Base-by-base conservation (phyloP, 1,139 yeast species). In the Dujonia santamariae region DNA sequence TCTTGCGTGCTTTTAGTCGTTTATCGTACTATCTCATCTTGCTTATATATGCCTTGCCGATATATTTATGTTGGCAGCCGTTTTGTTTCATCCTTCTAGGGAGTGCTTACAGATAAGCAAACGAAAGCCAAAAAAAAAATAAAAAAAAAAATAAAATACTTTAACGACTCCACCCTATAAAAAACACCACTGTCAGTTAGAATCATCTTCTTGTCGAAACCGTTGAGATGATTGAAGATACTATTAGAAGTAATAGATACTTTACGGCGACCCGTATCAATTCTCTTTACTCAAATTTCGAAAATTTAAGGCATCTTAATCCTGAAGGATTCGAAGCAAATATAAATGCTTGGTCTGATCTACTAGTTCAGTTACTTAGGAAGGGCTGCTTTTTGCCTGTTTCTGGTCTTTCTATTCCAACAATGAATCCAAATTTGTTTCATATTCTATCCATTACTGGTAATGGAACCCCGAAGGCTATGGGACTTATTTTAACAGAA, bases 291-390 rank as follows among this genome's bases (percentile, higher is more conserved):
- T 74, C 85, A 9, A 75, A 83, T 51, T 83, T 81, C 48, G 52
- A 61, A 6, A 62, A 65, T 8, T 63, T 78, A 24, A 63, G 67
- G 45, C 72, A 67, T 7, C 47, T 71, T 16, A 84, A 84, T 49
- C 75, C 74, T 1, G 88, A 80, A 42, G 94, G 94, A 1, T 83
- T 64, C 44, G 75, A 67, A 25, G 92, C 92, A 17, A 84, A 84
- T 48, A 43, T 82, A n/a, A 54, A 56, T 2, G 83, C 87, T 1
- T 84, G 94, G 94, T 33, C 41, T 5, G 38, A 46, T 7, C 50
- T 67, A 13, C 39, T 68, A 12, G 30, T 34, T 7, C 48, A 50
- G 8, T 36, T 66, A 18, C 45, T 62, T 22, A 37, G 30, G 16
- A 22, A 36, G 4, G 40, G 46, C 14, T 42, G 46, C 6, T 38